These are phyloP conservation scores for Euphorbia lathyris DNA, from an alignment of 345 rosid genomes.

Conservation along the genomic window DNA sequence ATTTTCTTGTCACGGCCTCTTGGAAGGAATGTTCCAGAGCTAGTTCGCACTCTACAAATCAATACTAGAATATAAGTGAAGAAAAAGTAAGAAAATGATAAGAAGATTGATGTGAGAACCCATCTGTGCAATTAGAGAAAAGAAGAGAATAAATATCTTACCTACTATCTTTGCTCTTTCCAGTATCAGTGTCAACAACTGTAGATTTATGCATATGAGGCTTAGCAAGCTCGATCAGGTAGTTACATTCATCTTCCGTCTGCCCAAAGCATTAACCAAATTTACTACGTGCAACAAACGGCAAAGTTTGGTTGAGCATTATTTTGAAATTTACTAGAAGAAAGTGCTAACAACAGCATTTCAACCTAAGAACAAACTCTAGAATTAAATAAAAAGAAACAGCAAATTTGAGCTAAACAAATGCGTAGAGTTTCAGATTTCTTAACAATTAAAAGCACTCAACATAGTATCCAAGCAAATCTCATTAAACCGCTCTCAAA, in stretches of 20 bases:
- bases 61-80: constrained; percentile 8
- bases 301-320: not conserved
- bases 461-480: not conserved
- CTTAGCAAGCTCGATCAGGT: constrained; percentile 69
- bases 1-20: constrained; percentile 79
- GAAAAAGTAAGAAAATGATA: constrained; percentile 3
- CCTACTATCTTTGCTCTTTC: constrained; percentile 95
- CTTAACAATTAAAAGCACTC: not conserved
- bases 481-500: not conserved
- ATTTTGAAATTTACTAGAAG: not conserved
- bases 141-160: not conserved
- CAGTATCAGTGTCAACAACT: constrained; percentile 79
- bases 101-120: not conserved
- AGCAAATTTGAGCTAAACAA: not conserved
- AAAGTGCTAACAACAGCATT: not conserved
- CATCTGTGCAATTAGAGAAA: not conserved
- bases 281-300: not conserved
- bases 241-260: constrained; percentile 75
- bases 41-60: constrained; percentile 73
- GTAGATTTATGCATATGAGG: constrained; percentile 84
- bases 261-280: constrained; percentile 29
- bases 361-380: not conserved
- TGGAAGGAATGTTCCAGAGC: constrained; percentile 75
- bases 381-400: not conserved
- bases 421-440: not conserved